phyloP scores from a whole-genome alignment of 495 filamentous ascomycete species.

The Chaetomium tenue region DNA sequence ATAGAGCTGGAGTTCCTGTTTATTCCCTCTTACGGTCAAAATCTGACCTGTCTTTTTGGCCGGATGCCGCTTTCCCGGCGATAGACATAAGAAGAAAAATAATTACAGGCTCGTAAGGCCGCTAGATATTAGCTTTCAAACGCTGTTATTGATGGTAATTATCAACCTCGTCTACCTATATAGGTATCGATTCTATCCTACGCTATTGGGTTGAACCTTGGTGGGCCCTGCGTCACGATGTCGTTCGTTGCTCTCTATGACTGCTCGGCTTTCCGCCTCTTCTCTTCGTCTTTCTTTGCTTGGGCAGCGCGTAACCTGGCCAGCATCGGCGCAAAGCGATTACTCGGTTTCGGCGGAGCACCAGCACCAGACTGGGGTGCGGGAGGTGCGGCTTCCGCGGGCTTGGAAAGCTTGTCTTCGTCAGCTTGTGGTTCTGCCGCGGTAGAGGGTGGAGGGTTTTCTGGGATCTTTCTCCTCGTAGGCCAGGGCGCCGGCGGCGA shows the following conservation, averaged over 20 bases:
- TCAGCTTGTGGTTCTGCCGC: slow-evolving; percentile 36
- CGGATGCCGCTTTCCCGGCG: no score
- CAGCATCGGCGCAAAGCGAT: slow-evolving; percentile 41
- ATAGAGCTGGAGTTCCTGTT: neutral
- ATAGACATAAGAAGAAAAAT: no score
- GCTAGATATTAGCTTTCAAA: no score
- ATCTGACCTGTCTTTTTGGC: no score
- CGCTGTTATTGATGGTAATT: neutral
- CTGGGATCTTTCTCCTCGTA: slow-evolving; percentile 2
- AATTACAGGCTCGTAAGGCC: no score
- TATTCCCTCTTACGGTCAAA: no score
- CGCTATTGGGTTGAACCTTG: neutral
- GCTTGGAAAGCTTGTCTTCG: slow-evolving; percentile 24
- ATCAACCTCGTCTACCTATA: neutral
- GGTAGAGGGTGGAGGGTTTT: slow-evolving; percentile 21
- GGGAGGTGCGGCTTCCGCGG: slow-evolving; percentile 14
- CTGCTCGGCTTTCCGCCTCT: slow-evolving; percentile 22
- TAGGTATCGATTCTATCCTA: slow-evolving; percentile 7
- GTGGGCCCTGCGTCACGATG: neutral
- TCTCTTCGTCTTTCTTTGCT: slow-evolving; percentile 37
- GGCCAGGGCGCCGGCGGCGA: slow-evolving; percentile 12
- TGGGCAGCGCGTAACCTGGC: slow-evolving; percentile 44
- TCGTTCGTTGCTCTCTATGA: neutral
- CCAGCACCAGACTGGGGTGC: slow-evolving; percentile 9
- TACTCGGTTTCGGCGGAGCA: slow-evolving; percentile 16